Evolutionary conservation across 169 alveolate species (phyloP), one percentile per base, ranked within the genome.

Genomic region (Sarcocystis neurona): DNA sequence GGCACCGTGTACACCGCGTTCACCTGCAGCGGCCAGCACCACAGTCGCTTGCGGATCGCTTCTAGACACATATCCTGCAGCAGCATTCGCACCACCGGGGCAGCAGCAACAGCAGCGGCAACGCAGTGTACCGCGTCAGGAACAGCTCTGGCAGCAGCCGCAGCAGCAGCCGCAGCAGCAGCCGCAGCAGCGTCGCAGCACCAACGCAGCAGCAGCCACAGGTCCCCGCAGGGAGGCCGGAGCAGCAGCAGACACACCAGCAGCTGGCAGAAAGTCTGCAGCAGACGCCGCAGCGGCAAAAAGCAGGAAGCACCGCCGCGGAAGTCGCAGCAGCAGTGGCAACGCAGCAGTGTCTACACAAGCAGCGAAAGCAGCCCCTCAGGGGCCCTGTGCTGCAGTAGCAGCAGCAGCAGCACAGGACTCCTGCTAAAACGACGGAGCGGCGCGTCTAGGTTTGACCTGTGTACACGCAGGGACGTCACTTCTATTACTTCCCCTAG

Each of bases 21-120:
- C 56, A 80, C 75, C 78, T 80, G 87, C 87, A 80, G 68, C 58
- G 87, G 87, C 87, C 87, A 80, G n/a, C 60, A 75, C 34, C 68
- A 46, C 48, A 80, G 87, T 4, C 87, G 87, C 46, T 66, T 56
- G 32, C 77, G 75, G n/a, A 80, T 58, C 60, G 87, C 58, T 0
- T 56, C 75, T 23, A 80, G 87, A 43, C 87, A 80, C 0, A 58
- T 78, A 10, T 80, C 87, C 87, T 80, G n/a, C 30, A 48, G 60
- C 60, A 6, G 15, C 60, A 15, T 15, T 6, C 60, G 60, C 60
- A 15, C 6, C 6, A 48, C 60, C 27, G 60, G 15, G 6, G 6
- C 43, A n/a, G 47, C 41, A n/a, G 2, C 68, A 44, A 56, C 60
- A 75, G 70, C 70, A 53, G 63, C 20, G 20, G 10, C 63, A 20